phyloP scores from a whole-genome alignment of 164 flowering plant species.

The Tetrastigma voinierianum region DNA sequence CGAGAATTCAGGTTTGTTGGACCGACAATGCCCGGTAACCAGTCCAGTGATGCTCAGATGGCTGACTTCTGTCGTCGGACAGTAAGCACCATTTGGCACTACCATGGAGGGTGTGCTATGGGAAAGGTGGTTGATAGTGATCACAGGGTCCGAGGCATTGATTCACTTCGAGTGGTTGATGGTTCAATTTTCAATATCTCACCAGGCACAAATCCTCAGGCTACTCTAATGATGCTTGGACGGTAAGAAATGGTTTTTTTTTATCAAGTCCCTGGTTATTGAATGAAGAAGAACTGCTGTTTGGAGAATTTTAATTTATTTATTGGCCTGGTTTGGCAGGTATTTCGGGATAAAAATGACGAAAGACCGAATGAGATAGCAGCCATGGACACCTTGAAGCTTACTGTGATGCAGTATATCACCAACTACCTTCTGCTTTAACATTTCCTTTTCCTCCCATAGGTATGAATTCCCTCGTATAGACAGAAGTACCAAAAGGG shows the following conservation, averaged over 20 bases:
- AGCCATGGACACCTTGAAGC: too few species aligned
- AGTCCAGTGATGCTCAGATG: constrained; percentile 34
- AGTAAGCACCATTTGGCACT: constrained; percentile 93
- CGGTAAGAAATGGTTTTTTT: constrained; percentile 32
- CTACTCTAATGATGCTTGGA: constrained; percentile 91
- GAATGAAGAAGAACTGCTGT: too few species aligned
- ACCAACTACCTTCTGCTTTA: too few species aligned
- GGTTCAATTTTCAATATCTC: constrained; percentile 72
- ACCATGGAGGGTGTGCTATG: constrained; percentile 83
- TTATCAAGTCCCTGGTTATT: background rate
- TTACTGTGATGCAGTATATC: too few species aligned
- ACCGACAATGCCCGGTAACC: constrained; percentile 52
- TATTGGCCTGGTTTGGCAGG: constrained; percentile 21
- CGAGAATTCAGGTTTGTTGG: constrained; percentile 65
- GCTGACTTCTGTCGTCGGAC: constrained; percentile 70
- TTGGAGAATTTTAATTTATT: background rate
- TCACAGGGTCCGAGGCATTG: constrained; percentile 54
- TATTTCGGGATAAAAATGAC: constrained; percentile 40
- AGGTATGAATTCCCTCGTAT: too few species aligned
- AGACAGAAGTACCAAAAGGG: too few species aligned
- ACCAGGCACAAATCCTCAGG: constrained; percentile 95
- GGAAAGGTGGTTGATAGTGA: constrained; percentile 77
- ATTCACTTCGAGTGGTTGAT: constrained; percentile 67
- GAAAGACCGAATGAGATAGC: constrained; percentile 17
- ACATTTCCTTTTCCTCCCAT: too few species aligned